phyloP scores from a whole-genome alignment of 176 grass and related monocot species.

The Aegilops longissima region DNA sequence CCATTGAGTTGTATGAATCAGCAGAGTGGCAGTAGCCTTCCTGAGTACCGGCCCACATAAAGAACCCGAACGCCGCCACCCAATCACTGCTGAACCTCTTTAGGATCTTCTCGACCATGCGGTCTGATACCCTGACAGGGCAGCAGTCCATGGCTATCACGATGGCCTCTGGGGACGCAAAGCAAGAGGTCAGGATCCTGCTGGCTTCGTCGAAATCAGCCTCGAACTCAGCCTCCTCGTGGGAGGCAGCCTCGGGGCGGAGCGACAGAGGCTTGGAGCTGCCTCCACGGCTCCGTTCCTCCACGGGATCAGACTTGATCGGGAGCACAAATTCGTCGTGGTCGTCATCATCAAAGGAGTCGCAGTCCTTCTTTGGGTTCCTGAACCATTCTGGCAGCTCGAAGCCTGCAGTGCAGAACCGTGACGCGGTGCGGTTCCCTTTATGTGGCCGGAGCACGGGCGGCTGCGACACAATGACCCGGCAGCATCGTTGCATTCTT shows the following conservation, averaged over 20 bases:
- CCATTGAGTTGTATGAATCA: slow-evolving; percentile 58
- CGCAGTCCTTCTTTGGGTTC: slow-evolving; percentile 40
- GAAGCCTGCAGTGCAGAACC: slow-evolving; percentile 37
- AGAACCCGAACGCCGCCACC: slow-evolving; percentile 74
- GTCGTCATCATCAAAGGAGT: slow-evolving; percentile 11
- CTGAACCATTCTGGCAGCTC: slow-evolving; percentile 80
- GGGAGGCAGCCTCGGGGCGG: neutral
- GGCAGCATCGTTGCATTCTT: slow-evolving; percentile 43
- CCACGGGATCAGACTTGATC: slow-evolving; percentile 9
- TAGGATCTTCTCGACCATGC: slow-evolving; percentile 61
- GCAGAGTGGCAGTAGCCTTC: slow-evolving; percentile 44
- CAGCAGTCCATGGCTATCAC: slow-evolving; percentile 59
- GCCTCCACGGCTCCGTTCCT: neutral
- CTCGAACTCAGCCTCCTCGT: slow-evolving; percentile 43
- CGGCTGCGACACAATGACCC: neutral
- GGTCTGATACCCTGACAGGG: slow-evolving; percentile 39
- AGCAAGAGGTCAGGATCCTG: slow-evolving; percentile 44
- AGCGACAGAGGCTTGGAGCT: slow-evolving; percentile 26
- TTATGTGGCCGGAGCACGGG: neutral
- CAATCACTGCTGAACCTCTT: slow-evolving; percentile 70
- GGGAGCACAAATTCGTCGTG: slow-evolving; percentile 77
- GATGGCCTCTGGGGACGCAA: slow-evolving; percentile 60
- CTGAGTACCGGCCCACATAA: slow-evolving; percentile 68
- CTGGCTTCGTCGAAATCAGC: slow-evolving; percentile 55
- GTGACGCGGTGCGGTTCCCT: neutral